Evolutionary conservation across 2,329 filamentous ascomycete genomes (phyloP), one percentile per base, ranked within the genome.

Genomic region (Fusarium cicatricum): DNA sequence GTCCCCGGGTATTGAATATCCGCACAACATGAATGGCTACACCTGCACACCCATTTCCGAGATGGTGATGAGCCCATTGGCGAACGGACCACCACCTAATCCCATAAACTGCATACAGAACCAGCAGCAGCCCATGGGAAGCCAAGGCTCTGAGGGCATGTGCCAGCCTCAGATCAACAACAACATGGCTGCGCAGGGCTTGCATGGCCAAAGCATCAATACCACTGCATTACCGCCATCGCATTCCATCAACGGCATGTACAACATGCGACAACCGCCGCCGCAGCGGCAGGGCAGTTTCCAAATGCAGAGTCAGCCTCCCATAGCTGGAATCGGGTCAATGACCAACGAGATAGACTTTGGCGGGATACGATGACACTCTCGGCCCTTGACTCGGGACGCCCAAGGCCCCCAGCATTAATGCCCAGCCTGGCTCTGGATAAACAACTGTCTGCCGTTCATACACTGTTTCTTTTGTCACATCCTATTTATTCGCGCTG

Each of bases 21-120:
- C 76, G 3, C 77, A 81, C 28, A 67, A 67, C 47, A 71, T 83
- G 45, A 71, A 72, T 32, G 78, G 79, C 3, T 85, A 80, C 23
- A 62, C 61, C 44, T 75, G 70, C 29, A 76, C 74, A 16, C 71
- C 80, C 10, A 82, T 85, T 58, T 72, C 80, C 2, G 83, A 85
- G 8, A 80, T 85, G 70, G 77, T 82, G 33, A 82, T 85, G 75
- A 82, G 75, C 31, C 79, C 80, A 1, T 72, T 84, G 46, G 75
- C 76, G 26, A 70, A 67, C 10, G 33, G 60, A 5, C 38, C 57
- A 28, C 66, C 64, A n/a, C 16, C 67, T 8, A 68, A 46, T 15
- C 43, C 52, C 8, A 65, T 69, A 19, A 57, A 58, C 43, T 53
- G 60, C 6, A 53, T 72, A 1, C 61, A 59, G 19, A 60, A 58